Conservation (phyloP, 371 early-diverging fungal species). For the Mucor plumbeus region DNA sequence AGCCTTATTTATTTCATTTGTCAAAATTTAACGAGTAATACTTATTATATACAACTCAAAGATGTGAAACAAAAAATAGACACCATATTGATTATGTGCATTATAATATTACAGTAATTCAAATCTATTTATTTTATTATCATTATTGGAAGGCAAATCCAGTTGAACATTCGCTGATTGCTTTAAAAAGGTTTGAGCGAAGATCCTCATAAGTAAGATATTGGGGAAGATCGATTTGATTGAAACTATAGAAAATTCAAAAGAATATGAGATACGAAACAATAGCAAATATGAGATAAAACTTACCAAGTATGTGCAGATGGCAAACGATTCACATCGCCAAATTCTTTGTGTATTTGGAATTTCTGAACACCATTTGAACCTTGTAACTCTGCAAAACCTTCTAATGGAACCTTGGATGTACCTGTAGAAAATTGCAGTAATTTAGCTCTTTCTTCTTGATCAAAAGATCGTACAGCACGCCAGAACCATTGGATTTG, state of each 20-base stretch:
- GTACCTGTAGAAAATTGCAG: conserved; percentile 99
- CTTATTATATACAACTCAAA: too few species aligned
- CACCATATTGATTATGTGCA: neutral
- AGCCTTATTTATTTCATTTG: too few species aligned
- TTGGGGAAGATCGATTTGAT: conserved; percentile 97
- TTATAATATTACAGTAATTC: neutral
- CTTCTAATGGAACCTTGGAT: conserved; percentile 97
- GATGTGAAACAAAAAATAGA: too few species aligned
- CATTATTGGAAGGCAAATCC: conserved; percentile 83
- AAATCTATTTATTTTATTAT: too few species aligned
- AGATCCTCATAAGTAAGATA: conserved; percentile 95
- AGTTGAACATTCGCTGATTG: conserved; percentile 94
- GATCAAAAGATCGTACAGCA: conserved; percentile 96
- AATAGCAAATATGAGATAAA: neutral
- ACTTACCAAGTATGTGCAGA: conserved; percentile 97
- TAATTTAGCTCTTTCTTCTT: conserved; percentile 97
- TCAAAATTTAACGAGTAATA: too few species aligned
- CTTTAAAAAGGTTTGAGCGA: conserved; percentile 84
- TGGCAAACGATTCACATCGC: conserved; percentile 87
- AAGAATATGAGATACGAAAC: conserved; percentile 8
- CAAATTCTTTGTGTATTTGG: conserved; percentile 97
- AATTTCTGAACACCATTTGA: conserved; percentile 96
- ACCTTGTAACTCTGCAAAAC: conserved; percentile 95
- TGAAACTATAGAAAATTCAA: conserved; percentile 74
- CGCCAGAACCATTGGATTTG: conserved; percentile 99